Evolutionary conservation across 768 basidiomycete species (phyloP), one percentile per base, ranked within the genome.

Genomic region (Neoboletus brunneissimus): DNA sequence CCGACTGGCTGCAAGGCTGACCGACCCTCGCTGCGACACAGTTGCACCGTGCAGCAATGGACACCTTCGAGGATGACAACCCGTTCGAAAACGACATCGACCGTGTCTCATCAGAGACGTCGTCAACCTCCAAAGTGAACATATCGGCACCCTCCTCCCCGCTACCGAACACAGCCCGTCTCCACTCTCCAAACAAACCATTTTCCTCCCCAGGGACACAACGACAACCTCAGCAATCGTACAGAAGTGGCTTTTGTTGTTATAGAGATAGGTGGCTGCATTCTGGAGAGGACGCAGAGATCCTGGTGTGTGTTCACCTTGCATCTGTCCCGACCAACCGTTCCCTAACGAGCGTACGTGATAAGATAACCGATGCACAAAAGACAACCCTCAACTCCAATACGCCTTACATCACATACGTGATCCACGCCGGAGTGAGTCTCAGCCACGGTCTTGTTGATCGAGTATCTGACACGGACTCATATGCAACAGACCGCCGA

Each of bases 351-450:
- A 48, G 42, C 41, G 27, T 40, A 45, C 51, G 40, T 51, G 67
- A 70, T 55, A 70, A 97, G 94, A 98, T 99, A 61, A 83, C 86
- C 34, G 96, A 98, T 67, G 96, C 97, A 15, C 86, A 90, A 74
- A 99, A 99, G 84, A 98, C 95, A 25, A 84, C 88, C 13, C 80
- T 91, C 53, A 90, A 91, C 64, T 82, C 94, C n/a, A 84, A 79
- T 48, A 89, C 93, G 22, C 86, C 90, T 7, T 98, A 98, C 71
- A 99, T 98, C 70, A 84, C 88, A 56, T 98, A 99, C 77, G 84
- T 96, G 59, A 95, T 98, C 64, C 82, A 77, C 53, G 87, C 94
- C 44, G 94, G 94, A 64, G 94, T 96, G 66, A 70, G 79, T 70
- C 29, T 31, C 54, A 40, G 47, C 38, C 54, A 54, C 52, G n/a